phyloP scores from a whole-genome alignment of 768 basidiomycete genomes.

The Lactarius akahatsu region DNA sequence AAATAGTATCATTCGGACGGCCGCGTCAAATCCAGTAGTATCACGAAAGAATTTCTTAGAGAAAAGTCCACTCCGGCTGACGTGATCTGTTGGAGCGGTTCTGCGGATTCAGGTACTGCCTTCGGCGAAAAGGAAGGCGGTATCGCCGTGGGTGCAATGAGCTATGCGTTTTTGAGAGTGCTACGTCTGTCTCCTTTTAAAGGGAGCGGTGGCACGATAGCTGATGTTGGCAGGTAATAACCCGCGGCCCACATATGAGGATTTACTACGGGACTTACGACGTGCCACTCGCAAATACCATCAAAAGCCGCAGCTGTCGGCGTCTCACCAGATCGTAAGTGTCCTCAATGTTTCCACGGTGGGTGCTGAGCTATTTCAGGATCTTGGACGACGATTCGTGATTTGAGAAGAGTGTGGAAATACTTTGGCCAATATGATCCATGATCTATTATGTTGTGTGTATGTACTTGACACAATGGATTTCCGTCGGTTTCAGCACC shows the following conservation, averaged over 20 bases:
- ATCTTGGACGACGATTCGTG: constrained; percentile 18
- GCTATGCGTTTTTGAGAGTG: constrained; percentile 28
- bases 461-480: constrained; percentile 15
- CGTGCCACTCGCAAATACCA: constrained; percentile 26
- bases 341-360: neutral
- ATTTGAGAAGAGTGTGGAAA: constrained; percentile 12
- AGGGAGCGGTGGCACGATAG: neutral
- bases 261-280: constrained; percentile 25
- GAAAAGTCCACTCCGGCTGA: constrained; percentile 27
- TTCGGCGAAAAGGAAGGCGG: constrained; percentile 16
- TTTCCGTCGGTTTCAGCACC: constrained; percentile 3
- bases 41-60: constrained; percentile 8
- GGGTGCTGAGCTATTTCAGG: constrained; percentile 7
- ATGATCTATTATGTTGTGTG: constrained; percentile 8
- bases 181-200: constrained; percentile 10
- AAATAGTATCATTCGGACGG: constrained; percentile 29
- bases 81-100: constrained; percentile 31
- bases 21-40: constrained; percentile 12
- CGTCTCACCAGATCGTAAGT: constrained; percentile 29
- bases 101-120: constrained; percentile 23
- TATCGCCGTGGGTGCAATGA: constrained; percentile 30
- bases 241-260: constrained; percentile 25
- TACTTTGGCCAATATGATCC: neutral
- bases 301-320: constrained; percentile 29
- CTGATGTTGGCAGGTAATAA: constrained; percentile 19